Conservation (phyloP, 169 alveolate species). For the Plasmodium malariae region DNA sequence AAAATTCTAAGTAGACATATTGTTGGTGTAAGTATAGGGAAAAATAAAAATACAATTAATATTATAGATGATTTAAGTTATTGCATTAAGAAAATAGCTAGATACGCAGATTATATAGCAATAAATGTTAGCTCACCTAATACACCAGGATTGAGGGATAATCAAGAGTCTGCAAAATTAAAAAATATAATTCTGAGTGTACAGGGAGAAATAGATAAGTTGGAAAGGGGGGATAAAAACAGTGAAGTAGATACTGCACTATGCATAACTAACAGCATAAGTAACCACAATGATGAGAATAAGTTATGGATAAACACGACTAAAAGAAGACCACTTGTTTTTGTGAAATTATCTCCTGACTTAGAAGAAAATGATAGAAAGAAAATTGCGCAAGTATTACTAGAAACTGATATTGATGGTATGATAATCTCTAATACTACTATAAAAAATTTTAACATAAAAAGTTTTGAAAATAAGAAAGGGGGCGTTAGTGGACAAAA, state of each 20-base stretch:
- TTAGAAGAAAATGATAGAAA: conserved; percentile 83
- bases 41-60: conserved; percentile 83
- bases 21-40: conserved; percentile 90
- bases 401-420: conserved; percentile 86
- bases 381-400: conserved; percentile 89
- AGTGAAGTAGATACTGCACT: neutral
- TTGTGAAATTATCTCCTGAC: conserved; percentile 86
- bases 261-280: conserved; percentile 5
- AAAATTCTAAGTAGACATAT: conserved; percentile 83
- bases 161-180: conserved; percentile 81
- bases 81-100: conserved; percentile 82
- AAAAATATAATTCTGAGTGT: conserved; percentile 79
- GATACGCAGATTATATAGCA: conserved; percentile 88
- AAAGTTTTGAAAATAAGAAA: conserved; percentile 66
- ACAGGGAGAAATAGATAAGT: conserved; percentile 70
- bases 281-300: neutral
- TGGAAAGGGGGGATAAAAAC: conserved; percentile 1
- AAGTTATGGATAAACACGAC: conserved; percentile 68
- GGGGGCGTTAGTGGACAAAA: conserved; percentile 92
- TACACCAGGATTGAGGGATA: conserved; percentile 89
- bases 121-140: conserved; percentile 91
- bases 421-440: conserved; percentile 90
- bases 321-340: conserved; percentile 72
- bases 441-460: conserved; percentile 59
- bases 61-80: conserved; percentile 82